Percentiles rank a stretch among this genome's conserved stretches.
Conservation (phyloP, 257 asterid genomes). For the Gentiana macrophylla region DNA sequence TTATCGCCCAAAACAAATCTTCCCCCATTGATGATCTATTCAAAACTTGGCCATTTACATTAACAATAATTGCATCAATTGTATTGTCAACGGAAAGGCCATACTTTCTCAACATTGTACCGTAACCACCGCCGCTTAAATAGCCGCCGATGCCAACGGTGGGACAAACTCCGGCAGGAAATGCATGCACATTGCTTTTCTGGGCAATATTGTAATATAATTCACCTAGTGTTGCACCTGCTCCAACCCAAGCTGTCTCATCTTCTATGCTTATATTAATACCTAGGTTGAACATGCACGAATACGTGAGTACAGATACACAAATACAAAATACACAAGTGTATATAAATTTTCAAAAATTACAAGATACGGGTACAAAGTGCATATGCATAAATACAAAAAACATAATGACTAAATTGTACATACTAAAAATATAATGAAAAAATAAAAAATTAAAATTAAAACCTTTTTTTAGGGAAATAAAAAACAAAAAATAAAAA, state of each 20-base stretch:
- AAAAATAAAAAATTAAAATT: too few species aligned
- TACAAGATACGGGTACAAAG: too few species aligned
- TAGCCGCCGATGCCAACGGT: background rate
- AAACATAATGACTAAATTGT: too few species aligned
- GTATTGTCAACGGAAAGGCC: slow-evolving; percentile 5
- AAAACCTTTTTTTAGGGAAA: too few species aligned
- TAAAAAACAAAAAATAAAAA: too few species aligned
- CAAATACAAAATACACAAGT: too few species aligned
- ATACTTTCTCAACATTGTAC: slow-evolving; percentile 5
- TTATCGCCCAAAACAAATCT: slow-evolving; percentile 7
- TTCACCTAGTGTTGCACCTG: background rate
- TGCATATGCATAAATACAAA: too few species aligned
- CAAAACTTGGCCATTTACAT: background rate
- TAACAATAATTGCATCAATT: slow-evolving; percentile 1
- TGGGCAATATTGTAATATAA: background rate
- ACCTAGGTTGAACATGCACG: background rate
- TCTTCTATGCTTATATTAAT: background rate
- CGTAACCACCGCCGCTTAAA: slow-evolving; percentile 5
- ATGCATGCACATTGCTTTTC: background rate
- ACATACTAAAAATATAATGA: too few species aligned
- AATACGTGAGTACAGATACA: too few species aligned
- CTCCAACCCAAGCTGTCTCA: background rate
- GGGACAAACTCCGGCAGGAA: background rate
- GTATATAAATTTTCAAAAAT: too few species aligned
- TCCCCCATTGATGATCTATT: slow-evolving; percentile 3